phyloP scores from a whole-genome alignment of 1,284 basidiomycete genomes.

The Microbotryum lychnidis-dioicae region DNA sequence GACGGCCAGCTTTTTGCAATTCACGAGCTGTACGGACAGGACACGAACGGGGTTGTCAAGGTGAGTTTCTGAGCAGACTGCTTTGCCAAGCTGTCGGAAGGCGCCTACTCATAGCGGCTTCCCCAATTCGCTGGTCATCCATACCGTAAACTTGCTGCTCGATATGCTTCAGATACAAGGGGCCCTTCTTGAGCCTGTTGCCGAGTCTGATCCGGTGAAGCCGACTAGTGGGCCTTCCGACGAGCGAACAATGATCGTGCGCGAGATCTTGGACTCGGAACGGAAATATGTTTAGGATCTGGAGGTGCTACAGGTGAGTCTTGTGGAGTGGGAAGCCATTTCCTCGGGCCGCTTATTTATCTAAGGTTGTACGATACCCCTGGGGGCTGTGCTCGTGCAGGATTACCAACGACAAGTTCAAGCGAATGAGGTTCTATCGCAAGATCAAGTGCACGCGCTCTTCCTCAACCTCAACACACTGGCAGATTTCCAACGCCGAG shows the following conservation, averaged over 20 bases:
- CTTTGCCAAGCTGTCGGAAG: not conserved
- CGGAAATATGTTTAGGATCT: constrained; percentile 98
- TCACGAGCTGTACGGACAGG: constrained; percentile 69
- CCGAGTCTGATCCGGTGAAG: not conserved
- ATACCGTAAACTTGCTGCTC: constrained; percentile 81
- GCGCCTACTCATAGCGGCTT: not conserved
- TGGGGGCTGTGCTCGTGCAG: constrained; percentile 29
- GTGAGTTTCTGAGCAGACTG: constrained; percentile 45
- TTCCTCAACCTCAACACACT: constrained; percentile 94
- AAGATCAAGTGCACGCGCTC: constrained; percentile 88
- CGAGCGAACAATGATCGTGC: constrained; percentile 67
- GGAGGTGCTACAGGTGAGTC: constrained; percentile 82
- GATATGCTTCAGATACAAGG: constrained; percentile 66
- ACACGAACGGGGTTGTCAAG: constrained; percentile 91
- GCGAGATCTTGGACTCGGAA: constrained; percentile 86
- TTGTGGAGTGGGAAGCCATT: no score
- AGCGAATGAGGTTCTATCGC: constrained; percentile 73
- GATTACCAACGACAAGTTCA: constrained; percentile 50
- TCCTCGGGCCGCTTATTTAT: not conserved
- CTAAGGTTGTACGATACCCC: constrained; percentile 10
- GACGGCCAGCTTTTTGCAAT: constrained; percentile 51
- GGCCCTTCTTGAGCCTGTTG: constrained; percentile 45
- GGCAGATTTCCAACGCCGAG: constrained; percentile 92
- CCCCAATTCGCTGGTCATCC: constrained; percentile 52
- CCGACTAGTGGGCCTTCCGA: constrained; percentile 40